These are phyloP conservation scores for Aegilops sharonensis DNA, from an alignment of 176 grass and related monocot genomes.

Conservation along the genomic window DNA sequence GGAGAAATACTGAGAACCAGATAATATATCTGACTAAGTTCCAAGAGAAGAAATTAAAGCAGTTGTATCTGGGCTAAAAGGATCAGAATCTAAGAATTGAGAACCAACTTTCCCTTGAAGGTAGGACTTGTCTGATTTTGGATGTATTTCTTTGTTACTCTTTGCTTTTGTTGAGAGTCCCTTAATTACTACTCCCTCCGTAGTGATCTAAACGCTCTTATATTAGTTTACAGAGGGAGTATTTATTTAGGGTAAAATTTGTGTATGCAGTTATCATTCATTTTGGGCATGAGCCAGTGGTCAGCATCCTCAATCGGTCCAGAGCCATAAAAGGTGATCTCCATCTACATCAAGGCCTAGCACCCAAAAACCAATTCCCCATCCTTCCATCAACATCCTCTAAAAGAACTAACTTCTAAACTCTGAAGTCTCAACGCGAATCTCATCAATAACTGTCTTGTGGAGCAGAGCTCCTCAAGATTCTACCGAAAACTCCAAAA, in stretches of 20 bases:
- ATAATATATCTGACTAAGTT: not conserved
- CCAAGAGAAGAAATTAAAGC: not conserved
- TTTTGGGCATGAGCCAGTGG: not conserved
- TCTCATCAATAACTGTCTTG: not conserved
- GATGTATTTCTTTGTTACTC: not conserved
- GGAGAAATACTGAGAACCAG: too few species aligned
- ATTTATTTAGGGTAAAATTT: too few species aligned
- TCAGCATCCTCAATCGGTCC: not conserved
- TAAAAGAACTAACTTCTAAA: not conserved
- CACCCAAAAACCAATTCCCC: not conserved
- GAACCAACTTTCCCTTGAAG: not conserved
- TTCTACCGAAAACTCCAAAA: not conserved
- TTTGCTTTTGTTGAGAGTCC: too few species aligned
- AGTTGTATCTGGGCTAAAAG: too few species aligned
- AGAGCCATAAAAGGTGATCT: not conserved
- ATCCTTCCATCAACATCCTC: not conserved
- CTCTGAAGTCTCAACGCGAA: not conserved
- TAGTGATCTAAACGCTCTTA: too few species aligned
- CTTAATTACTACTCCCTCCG: too few species aligned
- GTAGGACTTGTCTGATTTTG: not conserved
- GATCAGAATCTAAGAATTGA: not conserved
- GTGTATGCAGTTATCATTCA: too few species aligned
- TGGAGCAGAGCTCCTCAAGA: not conserved
- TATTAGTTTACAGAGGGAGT: too few species aligned
- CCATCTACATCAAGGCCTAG: not conserved